Evolutionary conservation across 352 stramenopile genomes (phyloP).

Genomic region (Phytophthora sojae): DNA sequence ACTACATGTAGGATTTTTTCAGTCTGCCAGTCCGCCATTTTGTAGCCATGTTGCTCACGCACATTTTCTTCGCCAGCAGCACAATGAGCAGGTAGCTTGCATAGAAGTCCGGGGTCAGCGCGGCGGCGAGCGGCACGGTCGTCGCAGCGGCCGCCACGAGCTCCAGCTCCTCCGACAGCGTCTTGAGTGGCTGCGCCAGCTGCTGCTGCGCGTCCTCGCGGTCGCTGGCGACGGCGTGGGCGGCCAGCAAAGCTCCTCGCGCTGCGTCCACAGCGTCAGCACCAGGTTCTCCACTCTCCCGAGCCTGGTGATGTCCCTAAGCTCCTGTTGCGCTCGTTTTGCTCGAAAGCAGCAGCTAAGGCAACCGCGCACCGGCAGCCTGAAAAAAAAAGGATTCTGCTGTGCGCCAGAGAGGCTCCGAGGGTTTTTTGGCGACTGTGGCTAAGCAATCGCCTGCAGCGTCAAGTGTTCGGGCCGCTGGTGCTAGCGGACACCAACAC

Average conservation of each 20-base stretch:
- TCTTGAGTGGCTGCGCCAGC: slow-evolving; percentile 50
- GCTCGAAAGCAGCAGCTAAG: too few species aligned
- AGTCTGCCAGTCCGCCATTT: not conserved
- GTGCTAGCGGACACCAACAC: too few species aligned
- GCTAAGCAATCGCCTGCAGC: too few species aligned
- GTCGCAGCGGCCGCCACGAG: slow-evolving; percentile 52
- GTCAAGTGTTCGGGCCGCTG: too few species aligned
- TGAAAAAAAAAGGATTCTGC: too few species aligned
- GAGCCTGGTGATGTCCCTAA: too few species aligned
- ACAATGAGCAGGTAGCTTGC: slow-evolving; percentile 61
- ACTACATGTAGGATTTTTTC: not conserved
- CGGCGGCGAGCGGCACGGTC: slow-evolving; percentile 30
- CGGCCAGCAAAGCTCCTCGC: slow-evolving; percentile 47
- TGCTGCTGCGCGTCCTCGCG: slow-evolving; percentile 9
- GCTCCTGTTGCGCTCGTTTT: too few species aligned
- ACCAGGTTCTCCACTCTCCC: slow-evolving; percentile 66
- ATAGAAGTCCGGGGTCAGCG: slow-evolving; percentile 66
- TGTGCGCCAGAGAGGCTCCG: too few species aligned
- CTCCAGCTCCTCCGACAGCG: slow-evolving; percentile 62
- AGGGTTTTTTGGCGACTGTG: too few species aligned
- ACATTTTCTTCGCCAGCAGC: slow-evolving; percentile 63
- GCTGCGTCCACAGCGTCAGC: slow-evolving; percentile 51
- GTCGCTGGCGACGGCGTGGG: slow-evolving; percentile 31
- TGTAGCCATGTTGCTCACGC: not conserved
- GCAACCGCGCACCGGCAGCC: too few species aligned